phyloP scores from a whole-genome alignment of 805 yeast genomes.

The Wickerhamiella azyma region DNA sequence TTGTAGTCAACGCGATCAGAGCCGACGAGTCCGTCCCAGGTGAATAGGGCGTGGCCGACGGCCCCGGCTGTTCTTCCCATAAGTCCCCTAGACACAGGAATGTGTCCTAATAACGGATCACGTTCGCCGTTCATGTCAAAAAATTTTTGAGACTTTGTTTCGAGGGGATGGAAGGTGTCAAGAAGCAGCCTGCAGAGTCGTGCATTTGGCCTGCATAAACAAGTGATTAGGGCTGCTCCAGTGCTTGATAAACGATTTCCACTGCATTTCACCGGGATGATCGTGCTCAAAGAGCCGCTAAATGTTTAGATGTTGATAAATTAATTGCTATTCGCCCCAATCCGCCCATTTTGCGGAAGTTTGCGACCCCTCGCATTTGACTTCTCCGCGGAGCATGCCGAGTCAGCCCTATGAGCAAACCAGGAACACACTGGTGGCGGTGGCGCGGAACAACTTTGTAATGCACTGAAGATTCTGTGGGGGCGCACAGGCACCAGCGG shows the following conservation, averaged over 20 bases:
- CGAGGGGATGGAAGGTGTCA: neutral
- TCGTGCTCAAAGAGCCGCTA: neutral
- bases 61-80: neutral
- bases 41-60: slow-evolving; percentile 31
- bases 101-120: neutral
- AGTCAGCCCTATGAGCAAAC: neutral
- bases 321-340: too few relatives aligned
- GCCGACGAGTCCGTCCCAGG: slow-evolving; percentile 66
- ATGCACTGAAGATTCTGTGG: neutral
- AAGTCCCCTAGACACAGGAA: neutral
- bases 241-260: neutral
- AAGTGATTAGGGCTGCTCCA: neutral
- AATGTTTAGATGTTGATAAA: too few relatives aligned
- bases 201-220: neutral
- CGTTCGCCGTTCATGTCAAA: neutral
- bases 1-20: slow-evolving; percentile 55
- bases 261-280: too few relatives aligned
- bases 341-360: neutral
- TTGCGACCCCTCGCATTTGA: slow-evolving; percentile 2
- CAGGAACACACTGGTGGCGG: neutral
- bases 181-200: neutral
- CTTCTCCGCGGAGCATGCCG: slow-evolving; percentile 3
- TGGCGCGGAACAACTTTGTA: neutral
- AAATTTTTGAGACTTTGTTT: neutral
- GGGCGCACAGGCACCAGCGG: neutral